These are phyloP conservation scores for Mycena latifolia DNA, from an alignment of 768 basidiomycete species.

Conservation along the genomic window DNA sequence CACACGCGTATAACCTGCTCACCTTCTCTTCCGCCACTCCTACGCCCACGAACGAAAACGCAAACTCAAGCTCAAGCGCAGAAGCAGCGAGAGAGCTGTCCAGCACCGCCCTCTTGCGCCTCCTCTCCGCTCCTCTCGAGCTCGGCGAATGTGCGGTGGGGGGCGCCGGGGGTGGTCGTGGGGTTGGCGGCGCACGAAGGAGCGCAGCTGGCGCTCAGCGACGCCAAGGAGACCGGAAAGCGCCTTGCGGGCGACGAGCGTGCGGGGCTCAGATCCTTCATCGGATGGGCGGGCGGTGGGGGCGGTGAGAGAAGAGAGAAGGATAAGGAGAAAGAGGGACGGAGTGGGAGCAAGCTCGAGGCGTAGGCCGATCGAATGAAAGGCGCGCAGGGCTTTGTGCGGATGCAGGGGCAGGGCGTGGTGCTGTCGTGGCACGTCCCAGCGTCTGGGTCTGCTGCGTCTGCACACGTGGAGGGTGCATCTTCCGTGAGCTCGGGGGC, in stretches of 20 bases:
- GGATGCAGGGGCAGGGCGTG: conserved; percentile 69
- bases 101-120: conserved; percentile 50
- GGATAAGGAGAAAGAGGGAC: no score
- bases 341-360: no score
- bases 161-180: conserved; percentile 61
- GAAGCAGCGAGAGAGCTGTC: no score
- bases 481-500: conserved; percentile 25
- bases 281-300: conserved; percentile 65
- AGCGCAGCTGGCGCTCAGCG: conserved; percentile 52
- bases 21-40: conserved; percentile 32
- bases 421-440: conserved; percentile 59
- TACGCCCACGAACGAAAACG: conserved; percentile 8
- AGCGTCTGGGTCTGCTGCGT: conserved; percentile 34
- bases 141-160: conserved; percentile 61
- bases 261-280: conserved; percentile 61
- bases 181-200: conserved; percentile 65
- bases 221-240: conserved; percentile 47
- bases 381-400: conserved; percentile 64
- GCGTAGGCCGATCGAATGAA: no score
- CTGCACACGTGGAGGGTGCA: conserved; percentile 24
- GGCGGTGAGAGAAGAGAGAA: no score
- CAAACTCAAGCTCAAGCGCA: no score
- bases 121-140: conserved; percentile 66
- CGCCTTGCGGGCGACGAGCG: conserved; percentile 69
- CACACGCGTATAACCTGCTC: no score